A percentile compares a stretch with the other conserved stretches of the same genome.
Evolutionary conservation across 2,329 filamentous ascomycete genomes (phyloP).

Genomic region (Neoarthrinium moseri): DNA sequence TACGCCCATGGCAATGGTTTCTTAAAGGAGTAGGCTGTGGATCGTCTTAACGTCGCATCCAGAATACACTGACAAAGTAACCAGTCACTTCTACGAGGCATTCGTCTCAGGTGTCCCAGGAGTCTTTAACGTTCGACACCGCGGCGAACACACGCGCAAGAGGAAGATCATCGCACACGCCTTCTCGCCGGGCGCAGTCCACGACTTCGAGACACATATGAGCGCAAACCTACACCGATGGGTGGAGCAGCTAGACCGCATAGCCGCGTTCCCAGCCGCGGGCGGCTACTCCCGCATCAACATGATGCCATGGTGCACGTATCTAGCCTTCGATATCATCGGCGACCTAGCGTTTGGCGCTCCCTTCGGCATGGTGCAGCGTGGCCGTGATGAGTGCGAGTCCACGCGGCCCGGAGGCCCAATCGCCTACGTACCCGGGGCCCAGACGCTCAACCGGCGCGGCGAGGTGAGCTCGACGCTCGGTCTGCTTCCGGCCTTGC

Average conservation of each 20-base stretch:
- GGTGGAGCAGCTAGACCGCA: constrained; percentile 3
- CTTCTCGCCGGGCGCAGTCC: constrained; percentile 1
- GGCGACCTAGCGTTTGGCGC: constrained; percentile 7
- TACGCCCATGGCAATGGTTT: constrained; percentile 9
- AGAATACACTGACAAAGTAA: background rate
- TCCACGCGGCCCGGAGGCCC: background rate
- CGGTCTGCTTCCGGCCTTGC: background rate
- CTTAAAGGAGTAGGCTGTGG: constrained; percentile 3
- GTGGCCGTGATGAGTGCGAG: constrained; percentile 6
- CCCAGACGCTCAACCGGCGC: constrained; percentile 7
- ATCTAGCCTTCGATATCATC: constrained; percentile 7
- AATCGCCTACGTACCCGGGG: background rate
- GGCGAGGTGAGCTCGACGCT: constrained; percentile 6
- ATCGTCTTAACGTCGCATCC: too few species aligned
- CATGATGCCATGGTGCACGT: constrained; percentile 8
- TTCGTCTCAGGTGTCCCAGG: constrained; percentile 5
- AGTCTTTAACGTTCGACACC: constrained; percentile 6
- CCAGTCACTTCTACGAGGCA: constrained; percentile 7
- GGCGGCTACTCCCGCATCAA: background rate
- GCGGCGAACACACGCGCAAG: constrained; percentile 2
- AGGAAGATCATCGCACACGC: constrained; percentile 6
- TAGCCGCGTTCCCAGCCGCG: background rate
- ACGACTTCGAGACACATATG: constrained; percentile 7
- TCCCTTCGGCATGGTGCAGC: constrained; percentile 7
- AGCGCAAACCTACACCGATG: constrained; percentile 5